Base-by-base conservation (phyloP, 108 stramenopile genomes). In the Licmophora abbreviata region DNA sequence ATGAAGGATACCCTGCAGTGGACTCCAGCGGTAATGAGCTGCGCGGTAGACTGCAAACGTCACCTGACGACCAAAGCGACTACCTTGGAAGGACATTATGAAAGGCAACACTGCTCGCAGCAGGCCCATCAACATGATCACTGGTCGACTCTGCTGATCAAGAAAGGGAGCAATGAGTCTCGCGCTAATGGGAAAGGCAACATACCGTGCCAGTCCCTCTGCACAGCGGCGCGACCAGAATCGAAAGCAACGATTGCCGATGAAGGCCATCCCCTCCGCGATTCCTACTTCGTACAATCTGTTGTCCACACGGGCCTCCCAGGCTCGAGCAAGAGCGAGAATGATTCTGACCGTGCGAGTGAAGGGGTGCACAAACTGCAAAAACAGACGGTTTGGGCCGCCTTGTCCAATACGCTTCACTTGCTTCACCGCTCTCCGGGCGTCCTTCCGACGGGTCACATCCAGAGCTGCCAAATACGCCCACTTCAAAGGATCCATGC, bases 171-270 rank as follows among this genome's bases (percentile, higher is more conserved):
- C 31, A 46, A 50, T 28, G 52, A 74, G 33, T 36, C 18, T 12
- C 29, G 56, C 65, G 50, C 69, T 12, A 61, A 85, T 11, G 1
- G 85, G 85, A 37, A 81, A 59, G 45, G 66, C 44, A 15, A 74
- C 14, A 20, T 57, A 44, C n/a, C 58, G 59, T 1, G 63, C 66
- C 4, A 51, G 18, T 3, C 20, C 8, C 48, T 79, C 85, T n/a
- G 58, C 60, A 28, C 41, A 20, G 9, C 40, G 21, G 2, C 85
- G 56, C 8, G 74, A 66, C 1, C 53, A 58, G 28, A 64, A 59
- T 4, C 85, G 80, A 20, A 59, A 77, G 17, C 68, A 70, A 24
- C 80, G 59, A 64, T 86, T 86, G 9, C 85, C 85, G 54, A 86
- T 55, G 26, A 86, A 86, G 3, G 85, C 85, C 74, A 61, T 53